A percentile compares a stretch with the other conserved stretches of the same genome.
phyloP scores from a whole-genome alignment of 371 early-diverging fungal species.

The Mortierella sp. region DNA sequence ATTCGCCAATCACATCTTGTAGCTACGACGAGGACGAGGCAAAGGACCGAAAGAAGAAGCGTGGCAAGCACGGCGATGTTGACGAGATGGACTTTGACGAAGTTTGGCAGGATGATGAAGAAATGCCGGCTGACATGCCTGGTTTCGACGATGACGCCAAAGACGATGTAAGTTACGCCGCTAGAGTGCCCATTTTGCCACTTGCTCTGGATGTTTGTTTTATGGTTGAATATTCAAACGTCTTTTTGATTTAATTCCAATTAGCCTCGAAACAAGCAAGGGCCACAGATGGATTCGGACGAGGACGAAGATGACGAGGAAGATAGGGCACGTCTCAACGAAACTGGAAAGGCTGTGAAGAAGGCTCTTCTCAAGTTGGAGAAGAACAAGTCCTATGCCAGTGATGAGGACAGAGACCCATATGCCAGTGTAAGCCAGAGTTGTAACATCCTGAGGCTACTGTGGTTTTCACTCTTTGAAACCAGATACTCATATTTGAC shows the following conservation, averaged over 20 bases:
- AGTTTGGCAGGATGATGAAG: conserved; percentile 90
- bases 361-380: conserved; percentile 82
- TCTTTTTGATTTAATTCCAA: not conserved
- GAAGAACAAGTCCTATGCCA: conserved; percentile 80
- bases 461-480: not conserved
- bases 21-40: conserved; percentile 60
- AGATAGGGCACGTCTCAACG: conserved; percentile 21
- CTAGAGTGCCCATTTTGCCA: not conserved
- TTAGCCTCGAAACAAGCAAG: conserved; percentile 35
- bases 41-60: conserved; percentile 47
- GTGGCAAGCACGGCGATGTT: conserved; percentile 68
- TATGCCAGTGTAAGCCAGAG: conserved; percentile 74
- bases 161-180: conserved; percentile 43
- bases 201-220: too few species aligned
- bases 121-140: conserved; percentile 75
- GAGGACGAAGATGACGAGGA: conserved; percentile 50
- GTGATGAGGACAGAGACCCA: conserved; percentile 83
- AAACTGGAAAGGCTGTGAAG: conserved; percentile 69
- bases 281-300: conserved; percentile 41
- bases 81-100: conserved; percentile 83
- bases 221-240: not conserved
- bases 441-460: not conserved
- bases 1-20: not conserved
- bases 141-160: conserved; percentile 62
- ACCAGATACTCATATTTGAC: not conserved